Percentiles rank a stretch among this genome's conserved stretches.
Evolutionary conservation across 768 basidiomycete species (phyloP).

Genomic region (Pisolithus albus): DNA sequence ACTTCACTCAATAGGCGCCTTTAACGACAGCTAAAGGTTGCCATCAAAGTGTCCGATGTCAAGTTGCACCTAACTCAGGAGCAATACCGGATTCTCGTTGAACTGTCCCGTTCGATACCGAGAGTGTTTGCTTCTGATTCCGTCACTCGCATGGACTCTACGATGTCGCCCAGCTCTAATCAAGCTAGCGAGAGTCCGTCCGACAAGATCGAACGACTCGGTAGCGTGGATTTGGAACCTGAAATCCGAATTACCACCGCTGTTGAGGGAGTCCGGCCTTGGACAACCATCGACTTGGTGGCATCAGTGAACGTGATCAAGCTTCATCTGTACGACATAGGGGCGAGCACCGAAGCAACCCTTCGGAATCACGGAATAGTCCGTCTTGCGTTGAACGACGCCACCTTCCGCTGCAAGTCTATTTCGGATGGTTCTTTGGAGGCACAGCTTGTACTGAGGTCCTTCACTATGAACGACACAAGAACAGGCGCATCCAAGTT

Average conservation of each 20-base stretch:
- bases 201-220: slow-evolving; percentile 1
- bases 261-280: slow-evolving; percentile 28
- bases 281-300: slow-evolving; percentile 67
- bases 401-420: slow-evolving; percentile 70
- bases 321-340: slow-evolving; percentile 77
- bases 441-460: slow-evolving; percentile 81
- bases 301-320: slow-evolving; percentile 67
- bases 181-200: not conserved
- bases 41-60: slow-evolving; percentile 74
- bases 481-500: slow-evolving; percentile 76
- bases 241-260: slow-evolving; percentile 40
- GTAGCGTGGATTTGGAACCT: slow-evolving; percentile 36
- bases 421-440: slow-evolving; percentile 80
- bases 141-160: slow-evolving; percentile 23
- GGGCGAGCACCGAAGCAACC: slow-evolving; percentile 48
- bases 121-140: slow-evolving; percentile 51
- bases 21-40: slow-evolving; percentile 40
- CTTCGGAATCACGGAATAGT: slow-evolving; percentile 78
- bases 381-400: slow-evolving; percentile 76
- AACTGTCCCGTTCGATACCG: slow-evolving; percentile 62
- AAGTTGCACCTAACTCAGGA: slow-evolving; percentile 76
- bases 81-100: slow-evolving; percentile 71
- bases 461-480: slow-evolving; percentile 88
- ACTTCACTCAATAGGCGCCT: slow-evolving; percentile 1
- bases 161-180: slow-evolving; percentile 13